Base-by-base conservation (phyloP, 768 basidiomycete species). In the Chalciporus piperatus region DNA sequence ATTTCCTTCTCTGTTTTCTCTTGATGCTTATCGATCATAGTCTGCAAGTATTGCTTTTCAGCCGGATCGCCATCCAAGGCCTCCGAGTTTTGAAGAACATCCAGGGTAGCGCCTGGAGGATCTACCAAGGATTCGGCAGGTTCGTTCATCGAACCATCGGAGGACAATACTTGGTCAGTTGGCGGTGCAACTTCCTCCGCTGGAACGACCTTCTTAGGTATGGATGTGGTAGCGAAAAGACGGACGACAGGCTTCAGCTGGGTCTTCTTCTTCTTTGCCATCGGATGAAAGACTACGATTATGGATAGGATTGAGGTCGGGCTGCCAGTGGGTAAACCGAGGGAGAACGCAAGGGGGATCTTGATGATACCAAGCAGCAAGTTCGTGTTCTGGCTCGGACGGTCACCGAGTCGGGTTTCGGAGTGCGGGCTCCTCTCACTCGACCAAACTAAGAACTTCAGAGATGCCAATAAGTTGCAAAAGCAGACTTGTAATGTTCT, bases 1-100 rank as follows among this genome's bases (percentile, higher is more conserved):
- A 95, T 82, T 60, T 97, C 96, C 66, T 85, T 93, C 67, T 96
- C 91, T 6, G 81, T 88, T 64, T 84, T 93, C 17, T 95, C 92
- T 61, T 96, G 92, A 43, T 87, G 73, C 60, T 82, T 86, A 56
- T 96, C 92, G 1, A 96, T 81, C 42, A 92, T 62, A 41, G 68
- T 71, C 70, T 94, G 92, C 45, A 92, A 72, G 27, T 76, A 74
- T 51, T 73, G 76, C 47, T 85, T 81, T 61, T 79, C 79, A 11
- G 67, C 71, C 46, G 72, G 75, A 45, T 72, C 71, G 16, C 65
- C 60, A 51, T 70, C 68, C 41, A 67, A 65, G 19, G 66, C 70
- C 38, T 70, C 71, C 14, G 43, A 20, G 35, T 45, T 47, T 40
- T 52, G 59, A 23, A 41, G 49, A 50, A 51, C 52, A 32, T 43